phyloP scores from a whole-genome alignment of 805 yeast genomes.

The Barnettozyma pratensis region DNA sequence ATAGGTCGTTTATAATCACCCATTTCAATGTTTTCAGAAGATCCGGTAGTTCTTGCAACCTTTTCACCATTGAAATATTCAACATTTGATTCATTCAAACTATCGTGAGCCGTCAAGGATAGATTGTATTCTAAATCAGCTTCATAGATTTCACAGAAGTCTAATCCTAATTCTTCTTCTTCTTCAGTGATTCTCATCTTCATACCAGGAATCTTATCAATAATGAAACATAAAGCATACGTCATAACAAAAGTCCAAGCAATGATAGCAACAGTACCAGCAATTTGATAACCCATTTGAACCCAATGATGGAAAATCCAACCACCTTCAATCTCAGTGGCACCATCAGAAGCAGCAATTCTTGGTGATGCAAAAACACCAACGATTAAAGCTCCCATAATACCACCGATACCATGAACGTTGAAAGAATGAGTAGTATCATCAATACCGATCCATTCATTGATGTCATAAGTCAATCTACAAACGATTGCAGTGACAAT shows the following conservation, averaged over 20 bases:
- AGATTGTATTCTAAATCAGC: conserved; percentile 31
- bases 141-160: conserved; percentile 46
- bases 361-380: conserved; percentile 82
- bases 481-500: conserved; percentile 74
- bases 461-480: conserved; percentile 81
- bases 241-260: conserved; percentile 44
- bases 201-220: conserved; percentile 48
- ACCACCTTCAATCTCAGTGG: conserved; percentile 81
- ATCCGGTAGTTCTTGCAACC: not conserved
- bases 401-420: conserved; percentile 96
- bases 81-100: conserved; percentile 5
- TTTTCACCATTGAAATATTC: conserved; percentile 14
- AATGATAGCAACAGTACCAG: conserved; percentile 36
- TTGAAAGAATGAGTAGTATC: conserved; percentile 92
- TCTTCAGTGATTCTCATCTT: conserved; percentile 39
- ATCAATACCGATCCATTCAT: conserved; percentile 72
- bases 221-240: conserved; percentile 36
- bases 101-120: not conserved
- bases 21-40: conserved; percentile 4
- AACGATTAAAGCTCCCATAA: conserved; percentile 78
- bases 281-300: conserved; percentile 87
- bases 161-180: conserved; percentile 49
- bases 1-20: conserved; percentile 7
- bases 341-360: conserved; percentile 86
- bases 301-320: conserved; percentile 90